Conservation (phyloP, 371 early-diverging fungal species). For the Mucor racemosus region DNA sequence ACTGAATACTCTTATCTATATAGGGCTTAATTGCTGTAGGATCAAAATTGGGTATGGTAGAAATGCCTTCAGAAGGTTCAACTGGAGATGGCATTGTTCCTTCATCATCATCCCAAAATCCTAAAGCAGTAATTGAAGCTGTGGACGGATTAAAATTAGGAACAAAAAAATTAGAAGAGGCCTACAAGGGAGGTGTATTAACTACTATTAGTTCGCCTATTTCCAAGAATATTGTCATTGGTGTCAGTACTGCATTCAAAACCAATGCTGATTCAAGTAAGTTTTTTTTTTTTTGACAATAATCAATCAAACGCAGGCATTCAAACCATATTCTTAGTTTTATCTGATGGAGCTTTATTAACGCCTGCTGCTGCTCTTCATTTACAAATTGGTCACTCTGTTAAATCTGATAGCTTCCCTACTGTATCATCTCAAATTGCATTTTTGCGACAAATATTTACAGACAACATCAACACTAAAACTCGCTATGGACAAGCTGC, state of each 20-base stretch:
- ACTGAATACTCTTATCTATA: not conserved
- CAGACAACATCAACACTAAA: conserved; percentile 24
- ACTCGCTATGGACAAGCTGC: conserved; percentile 52
- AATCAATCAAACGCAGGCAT: not conserved
- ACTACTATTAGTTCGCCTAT: conserved; percentile 60
- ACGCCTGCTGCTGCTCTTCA: conserved; percentile 64
- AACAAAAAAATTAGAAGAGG: conserved; percentile 60
- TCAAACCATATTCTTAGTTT: not conserved
- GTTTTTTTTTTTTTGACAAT: not conserved
- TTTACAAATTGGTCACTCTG: conserved; percentile 55
- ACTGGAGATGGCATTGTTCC: conserved; percentile 59
- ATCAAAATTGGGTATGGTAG: conserved; percentile 60
- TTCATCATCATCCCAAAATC: conserved; percentile 28
- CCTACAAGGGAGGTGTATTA: conserved; percentile 67
- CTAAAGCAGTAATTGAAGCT: conserved; percentile 46
- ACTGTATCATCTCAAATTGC: conserved; percentile 71
- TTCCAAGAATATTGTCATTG: conserved; percentile 45
- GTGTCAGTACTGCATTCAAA: conserved; percentile 32
- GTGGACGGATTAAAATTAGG: conserved; percentile 66
- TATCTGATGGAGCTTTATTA: conserved; percentile 33
- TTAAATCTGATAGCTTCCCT: conserved; percentile 53
- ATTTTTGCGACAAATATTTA: conserved; percentile 56
- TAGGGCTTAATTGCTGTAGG: conserved; percentile 59
- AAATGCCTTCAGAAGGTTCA: conserved; percentile 57
- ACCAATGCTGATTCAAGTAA: conserved; percentile 15